phyloP scores from a whole-genome alignment of 2,329 filamentous ascomycete genomes.

The Albifimbria verrucaria region DNA sequence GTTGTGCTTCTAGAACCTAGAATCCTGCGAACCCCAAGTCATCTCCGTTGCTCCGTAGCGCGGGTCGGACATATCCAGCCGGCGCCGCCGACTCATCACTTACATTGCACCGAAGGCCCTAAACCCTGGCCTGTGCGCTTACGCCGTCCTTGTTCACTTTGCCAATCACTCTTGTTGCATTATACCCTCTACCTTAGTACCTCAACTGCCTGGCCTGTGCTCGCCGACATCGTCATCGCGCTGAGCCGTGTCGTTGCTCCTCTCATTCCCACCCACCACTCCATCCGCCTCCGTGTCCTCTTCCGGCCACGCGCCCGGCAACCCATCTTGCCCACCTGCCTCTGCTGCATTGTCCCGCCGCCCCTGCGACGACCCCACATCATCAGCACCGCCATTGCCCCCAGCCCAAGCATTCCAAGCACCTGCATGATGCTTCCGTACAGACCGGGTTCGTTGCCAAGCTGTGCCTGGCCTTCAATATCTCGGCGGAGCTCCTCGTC shows the following conservation, averaged over 20 bases:
- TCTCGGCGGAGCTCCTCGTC: conserved; percentile 30
- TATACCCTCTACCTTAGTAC: not conserved
- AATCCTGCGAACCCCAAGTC: not conserved
- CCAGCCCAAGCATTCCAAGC: conserved; percentile 10
- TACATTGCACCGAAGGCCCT: too few species aligned
- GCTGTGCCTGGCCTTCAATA: conserved; percentile 22
- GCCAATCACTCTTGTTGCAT: too few species aligned
- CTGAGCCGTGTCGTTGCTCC: not conserved
- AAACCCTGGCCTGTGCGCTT: too few species aligned
- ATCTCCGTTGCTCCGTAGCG: not conserved
- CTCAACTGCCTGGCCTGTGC: not conserved
- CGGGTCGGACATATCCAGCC: not conserved
- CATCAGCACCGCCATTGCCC: conserved; percentile 8
- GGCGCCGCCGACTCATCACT: not conserved
- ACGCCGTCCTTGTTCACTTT: too few species aligned
- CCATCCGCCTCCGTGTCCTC: conserved; percentile 11
- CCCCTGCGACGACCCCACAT: conserved; percentile 5
- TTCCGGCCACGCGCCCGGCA: conserved; percentile 34
- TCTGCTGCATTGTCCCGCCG: conserved; percentile 7
- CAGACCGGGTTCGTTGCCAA: conserved; percentile 22
- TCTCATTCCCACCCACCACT: not conserved
- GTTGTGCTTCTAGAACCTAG: not conserved
- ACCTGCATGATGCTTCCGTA: conserved; percentile 20
- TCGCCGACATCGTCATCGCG: not conserved
- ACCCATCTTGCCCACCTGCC: conserved; percentile 7